These are phyloP conservation scores for Penicillium maclennaniae DNA, from an alignment of 495 filamentous ascomycete genomes.

Conservation along the genomic window DNA sequence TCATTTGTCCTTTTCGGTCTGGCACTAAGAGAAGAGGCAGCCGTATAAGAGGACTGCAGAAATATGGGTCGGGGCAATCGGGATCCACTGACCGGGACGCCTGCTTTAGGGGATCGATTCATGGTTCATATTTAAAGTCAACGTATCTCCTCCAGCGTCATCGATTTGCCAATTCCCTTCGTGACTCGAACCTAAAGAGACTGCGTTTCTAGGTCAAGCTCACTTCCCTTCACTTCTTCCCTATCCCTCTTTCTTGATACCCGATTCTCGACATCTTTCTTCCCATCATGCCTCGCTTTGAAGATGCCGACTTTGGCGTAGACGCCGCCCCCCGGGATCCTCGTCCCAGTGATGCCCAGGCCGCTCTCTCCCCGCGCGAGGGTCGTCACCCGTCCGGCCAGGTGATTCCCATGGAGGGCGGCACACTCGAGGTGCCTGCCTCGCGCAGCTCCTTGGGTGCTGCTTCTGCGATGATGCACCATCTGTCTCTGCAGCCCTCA, in stretches of 20 bases:
- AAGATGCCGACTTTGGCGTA: constrained; percentile 53
- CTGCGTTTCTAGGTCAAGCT: background rate
- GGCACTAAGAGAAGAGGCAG: background rate
- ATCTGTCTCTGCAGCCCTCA: constrained; percentile 62
- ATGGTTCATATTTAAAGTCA: background rate
- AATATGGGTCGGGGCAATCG: background rate
- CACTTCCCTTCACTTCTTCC: background rate
- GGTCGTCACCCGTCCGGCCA: constrained; percentile 22
- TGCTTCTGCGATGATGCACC: constrained; percentile 64
- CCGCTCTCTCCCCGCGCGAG: constrained; percentile 28
- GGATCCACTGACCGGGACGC: background rate
- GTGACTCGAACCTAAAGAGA: background rate
- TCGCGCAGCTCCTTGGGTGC: constrained; percentile 62
- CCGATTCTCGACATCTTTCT: too few species aligned
- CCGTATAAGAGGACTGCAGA: background rate
- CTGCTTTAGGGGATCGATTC: background rate
- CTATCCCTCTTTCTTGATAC: background rate
- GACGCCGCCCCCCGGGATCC: constrained; percentile 38
- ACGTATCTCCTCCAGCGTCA: background rate
- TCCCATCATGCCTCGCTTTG: constrained; percentile 58
- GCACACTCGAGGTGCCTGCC: constrained; percentile 67
- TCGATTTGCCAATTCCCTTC: background rate
- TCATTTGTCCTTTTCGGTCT: background rate
- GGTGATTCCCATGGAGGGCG: constrained; percentile 42
- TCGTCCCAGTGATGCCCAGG: constrained; percentile 16